These are phyloP conservation scores for Collybia sordida DNA, from an alignment of 768 basidiomycete genomes.

Conservation along the genomic window DNA sequence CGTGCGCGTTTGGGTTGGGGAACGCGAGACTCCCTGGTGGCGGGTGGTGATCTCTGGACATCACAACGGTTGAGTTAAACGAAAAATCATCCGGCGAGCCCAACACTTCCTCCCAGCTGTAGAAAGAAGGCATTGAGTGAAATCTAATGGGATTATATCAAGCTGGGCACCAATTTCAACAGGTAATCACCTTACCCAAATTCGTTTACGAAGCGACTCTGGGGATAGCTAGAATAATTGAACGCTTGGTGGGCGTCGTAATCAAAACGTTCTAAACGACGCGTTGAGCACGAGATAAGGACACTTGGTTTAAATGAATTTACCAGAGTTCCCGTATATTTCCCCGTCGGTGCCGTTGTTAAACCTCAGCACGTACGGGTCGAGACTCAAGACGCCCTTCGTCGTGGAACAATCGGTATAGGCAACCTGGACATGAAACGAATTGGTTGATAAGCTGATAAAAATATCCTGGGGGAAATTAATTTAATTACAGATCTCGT, in stretches of 20 bases:
- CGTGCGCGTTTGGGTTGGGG: conserved; percentile 54
- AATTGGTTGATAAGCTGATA: background rate
- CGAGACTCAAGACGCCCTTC: conserved; percentile 52
- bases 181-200: conserved; percentile 40
- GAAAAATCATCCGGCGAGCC: conserved; percentile 47
- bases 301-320: conserved; percentile 5
- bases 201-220: conserved; percentile 55
- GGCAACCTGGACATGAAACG: conserved; percentile 48
- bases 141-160: conserved; percentile 34
- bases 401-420: conserved; percentile 65
- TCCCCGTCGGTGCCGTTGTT: conserved; percentile 48
- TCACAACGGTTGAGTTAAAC: conserved; percentile 58
- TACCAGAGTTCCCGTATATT: conserved; percentile 57
- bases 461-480: background rate
- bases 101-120: conserved; percentile 59
- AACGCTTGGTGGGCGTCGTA: conserved; percentile 54
- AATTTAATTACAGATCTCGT: conserved; percentile 41
- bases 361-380: conserved; percentile 53
- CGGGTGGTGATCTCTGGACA: conserved; percentile 56
- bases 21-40: conserved; percentile 50
- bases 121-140: conserved; percentile 65
- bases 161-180: background rate
- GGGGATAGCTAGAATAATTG: conserved; percentile 52
- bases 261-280: conserved; percentile 50
- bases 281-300: background rate